Evolutionary conservation across 1,284 basidiomycete species (phyloP), one percentile per base, ranked within the genome.

Genomic region (Moesziomyces sp.): DNA sequence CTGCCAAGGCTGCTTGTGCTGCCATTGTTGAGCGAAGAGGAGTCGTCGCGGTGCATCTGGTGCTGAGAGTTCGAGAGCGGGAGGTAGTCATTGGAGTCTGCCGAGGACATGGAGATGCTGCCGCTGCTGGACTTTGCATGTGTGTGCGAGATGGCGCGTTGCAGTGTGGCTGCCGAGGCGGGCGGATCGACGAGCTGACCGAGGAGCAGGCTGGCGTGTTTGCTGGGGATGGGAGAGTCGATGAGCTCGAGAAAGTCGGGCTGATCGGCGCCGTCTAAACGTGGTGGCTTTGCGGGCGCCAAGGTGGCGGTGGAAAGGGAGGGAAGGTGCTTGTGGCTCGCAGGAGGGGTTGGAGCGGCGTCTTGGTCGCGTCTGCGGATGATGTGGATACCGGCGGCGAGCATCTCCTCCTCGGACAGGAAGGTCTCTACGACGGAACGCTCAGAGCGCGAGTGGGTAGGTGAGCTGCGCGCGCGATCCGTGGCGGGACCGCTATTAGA

Each of bases 161-260:
- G 63, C 52, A 58, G 51, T 18, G 52, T 21, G 7, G 52, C 40
- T 10, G 63, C 53, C 5, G 65, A 35, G 26, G 30, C 11, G 7
- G 58, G 52, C 6, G 50, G 47, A 48, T 52, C 48, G 18, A 43
- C 14, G 42, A 59, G 59, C 50, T 63, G 69, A 5, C 59, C 59
- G 11, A 73, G 48, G 23, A 52, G 28, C 11, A 57, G 69, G 46
- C 52, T 63, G 4, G 48, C 33, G 23, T 59, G 56, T n/a, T 63
- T 63, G 50, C 59, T 63, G 18, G 45, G 49, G 28, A 59, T 35
- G 21, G 64, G 65, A 11, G 61, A 68, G 16, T 65, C 60, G 52
- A 76, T 72, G 30, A 61, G 26, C 38, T 76, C 70, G n/a, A 76
- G 48, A 24, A 76, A 73, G 43, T 73, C 70, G 4, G 73, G 69